These are phyloP conservation scores for Xanthoparmelia taractica DNA, from an alignment of 495 filamentous ascomycete species.

Conservation along the genomic window DNA sequence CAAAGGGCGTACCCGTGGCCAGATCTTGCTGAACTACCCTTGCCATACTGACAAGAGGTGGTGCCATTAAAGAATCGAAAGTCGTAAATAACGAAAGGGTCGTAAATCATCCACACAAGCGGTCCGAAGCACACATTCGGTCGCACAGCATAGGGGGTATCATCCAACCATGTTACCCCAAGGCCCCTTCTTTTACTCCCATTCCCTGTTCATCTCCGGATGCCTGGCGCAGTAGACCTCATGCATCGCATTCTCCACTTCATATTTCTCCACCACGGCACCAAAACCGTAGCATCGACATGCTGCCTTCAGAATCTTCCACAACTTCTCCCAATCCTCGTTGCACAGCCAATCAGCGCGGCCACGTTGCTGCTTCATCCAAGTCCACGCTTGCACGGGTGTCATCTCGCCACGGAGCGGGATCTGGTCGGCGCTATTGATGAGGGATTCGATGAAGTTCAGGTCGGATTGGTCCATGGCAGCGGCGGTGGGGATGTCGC, in stretches of 20 bases:
- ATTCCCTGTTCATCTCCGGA: slow-evolving; percentile 7
- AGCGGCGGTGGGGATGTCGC: not conserved
- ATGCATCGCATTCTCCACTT: slow-evolving; percentile 77
- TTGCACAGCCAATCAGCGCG: slow-evolving; percentile 20
- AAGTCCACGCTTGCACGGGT: slow-evolving; percentile 1
- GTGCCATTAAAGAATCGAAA: not conserved
- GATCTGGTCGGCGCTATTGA: slow-evolving; percentile 7
- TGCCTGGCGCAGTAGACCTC: slow-evolving; percentile 37
- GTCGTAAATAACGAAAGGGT: not conserved
- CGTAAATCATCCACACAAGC: not conserved
- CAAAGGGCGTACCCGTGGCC: not conserved
- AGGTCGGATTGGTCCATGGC: slow-evolving; percentile 3
- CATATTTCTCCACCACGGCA: slow-evolving; percentile 83
- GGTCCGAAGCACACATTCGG: not conserved
- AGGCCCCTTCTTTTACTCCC: not conserved
- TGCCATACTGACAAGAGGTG: not conserved
- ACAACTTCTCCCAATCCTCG: slow-evolving; percentile 59
- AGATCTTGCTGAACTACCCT: not conserved
- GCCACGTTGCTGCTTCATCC: slow-evolving; percentile 8
- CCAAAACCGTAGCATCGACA: slow-evolving; percentile 93
- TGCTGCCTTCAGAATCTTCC: slow-evolving; percentile 65
- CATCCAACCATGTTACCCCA: not conserved
- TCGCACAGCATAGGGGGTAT: not conserved
- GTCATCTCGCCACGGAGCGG: slow-evolving; percentile 7
- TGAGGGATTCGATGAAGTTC: slow-evolving; percentile 3